Base-by-base conservation (phyloP, 805 yeast genomes). In the Teunomyces barrocoloradensis region DNA sequence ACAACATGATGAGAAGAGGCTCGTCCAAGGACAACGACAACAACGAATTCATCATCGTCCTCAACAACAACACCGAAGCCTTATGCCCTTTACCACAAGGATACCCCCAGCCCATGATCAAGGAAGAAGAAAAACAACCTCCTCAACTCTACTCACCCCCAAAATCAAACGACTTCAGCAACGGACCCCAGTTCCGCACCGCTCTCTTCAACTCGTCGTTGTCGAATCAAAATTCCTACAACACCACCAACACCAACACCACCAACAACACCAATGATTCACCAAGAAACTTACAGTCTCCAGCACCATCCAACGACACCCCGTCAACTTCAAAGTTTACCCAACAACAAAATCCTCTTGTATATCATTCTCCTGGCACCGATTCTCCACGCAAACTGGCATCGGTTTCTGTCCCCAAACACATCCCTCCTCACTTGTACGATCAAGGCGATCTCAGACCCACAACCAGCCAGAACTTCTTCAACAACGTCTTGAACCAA, bases 31-130 rank as follows among this genome's bases (percentile, higher is more conserved):
- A 60, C 62, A 69, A 65, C 30, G 69, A 69, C 53, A 59, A 64
- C 37, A 74, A 75, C 55, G 79, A 78, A 46, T 77, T 80, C 56
- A 78, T 78, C 51, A 79, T 78, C 46, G 75, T 79, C 7, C 71
- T 78, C 33, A 70, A 64, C 44, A 79, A 78, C 57, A 80, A 80
- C 56, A 79, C 82, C 13, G 66, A 65, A 46, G 74, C 79, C 7
- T 77, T 75, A 53, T 73, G 80, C 5, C 84, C 85, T 1, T 63
- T 73, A 21, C 74, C 75, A 6, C 43, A 43, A 18, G 53, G 43
- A 5, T 25, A 37, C 20, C 44, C 32, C 33, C 44, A 23, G 30
- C 30, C 20, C 12, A 28, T 25, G 7, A 28, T 25, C 38, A 35
- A 29, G 47, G 44, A 35, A 43, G 36, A 18, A 13, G 27, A 28